These are phyloP conservation scores for Nicotiana sylvestris DNA, from an alignment of 257 asterid species.

Conservation along the genomic window DNA sequence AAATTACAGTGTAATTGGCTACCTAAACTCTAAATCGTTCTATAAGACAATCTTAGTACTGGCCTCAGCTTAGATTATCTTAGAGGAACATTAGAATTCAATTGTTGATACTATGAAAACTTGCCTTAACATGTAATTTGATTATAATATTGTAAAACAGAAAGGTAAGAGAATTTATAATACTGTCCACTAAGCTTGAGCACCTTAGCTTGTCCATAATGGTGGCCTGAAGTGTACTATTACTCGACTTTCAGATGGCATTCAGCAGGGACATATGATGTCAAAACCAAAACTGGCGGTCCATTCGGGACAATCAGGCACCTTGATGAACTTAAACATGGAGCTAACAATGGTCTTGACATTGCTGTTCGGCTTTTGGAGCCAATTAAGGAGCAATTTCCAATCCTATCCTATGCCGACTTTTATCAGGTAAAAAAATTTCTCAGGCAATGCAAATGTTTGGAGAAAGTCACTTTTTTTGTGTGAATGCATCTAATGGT, in stretches of 20 bases:
- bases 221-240: conserved; percentile 36
- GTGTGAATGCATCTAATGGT: too few species aligned
- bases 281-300: conserved; percentile 66
- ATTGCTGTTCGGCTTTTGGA: conserved; percentile 68
- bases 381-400: conserved; percentile 69
- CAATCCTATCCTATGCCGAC: conserved; percentile 57
- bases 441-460: too few species aligned
- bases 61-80: too few species aligned
- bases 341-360: conserved; percentile 78
- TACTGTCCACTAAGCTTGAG: background rate
- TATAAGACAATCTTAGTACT: too few species aligned
- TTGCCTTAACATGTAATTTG: background rate
- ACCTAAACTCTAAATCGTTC: too few species aligned
- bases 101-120: too few species aligned
- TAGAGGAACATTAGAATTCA: background rate
- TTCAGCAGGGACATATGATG: conserved; percentile 87
- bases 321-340: conserved; percentile 68
- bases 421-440: conserved; percentile 50
- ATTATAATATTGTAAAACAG: too few species aligned
- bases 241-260: conserved; percentile 60
- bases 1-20: too few species aligned
- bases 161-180: background rate
- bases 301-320: conserved; percentile 75
- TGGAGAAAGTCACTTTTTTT: background rate
- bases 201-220: background rate